These are phyloP conservation scores for Solanum arcanum DNA, from an alignment of 257 asterid species.

Conservation along the genomic window DNA sequence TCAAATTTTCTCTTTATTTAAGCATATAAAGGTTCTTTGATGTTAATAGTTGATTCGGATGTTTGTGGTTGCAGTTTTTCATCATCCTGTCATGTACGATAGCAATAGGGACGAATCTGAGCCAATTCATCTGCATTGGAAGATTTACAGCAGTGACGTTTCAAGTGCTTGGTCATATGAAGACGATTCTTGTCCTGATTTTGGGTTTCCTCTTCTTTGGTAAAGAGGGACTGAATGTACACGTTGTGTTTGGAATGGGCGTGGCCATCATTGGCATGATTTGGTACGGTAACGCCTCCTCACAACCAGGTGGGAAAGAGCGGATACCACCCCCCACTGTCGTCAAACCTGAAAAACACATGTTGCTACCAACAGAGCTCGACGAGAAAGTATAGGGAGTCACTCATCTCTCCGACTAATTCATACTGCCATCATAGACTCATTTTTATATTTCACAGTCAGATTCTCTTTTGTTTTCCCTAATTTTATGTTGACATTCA, in stretches of 20 bases:
- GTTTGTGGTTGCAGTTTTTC: conserved; percentile 28
- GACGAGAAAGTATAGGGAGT: conserved; percentile 34
- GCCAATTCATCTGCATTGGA: conserved; percentile 87
- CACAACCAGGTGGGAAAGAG: conserved; percentile 65
- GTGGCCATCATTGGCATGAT: conserved; percentile 61
- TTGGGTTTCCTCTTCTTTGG: conserved; percentile 71
- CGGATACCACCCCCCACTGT: conserved; percentile 12
- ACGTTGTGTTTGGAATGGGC: conserved; percentile 56
- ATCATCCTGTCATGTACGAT: conserved; percentile 47
- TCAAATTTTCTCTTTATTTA: background rate
- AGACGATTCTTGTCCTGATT: conserved; percentile 60
- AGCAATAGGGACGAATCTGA: conserved; percentile 70
- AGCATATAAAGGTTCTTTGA: too few relatives aligned
- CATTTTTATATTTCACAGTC: background rate
- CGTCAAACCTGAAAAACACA: conserved; percentile 26
- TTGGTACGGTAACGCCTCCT: conserved; percentile 63
- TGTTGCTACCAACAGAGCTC: conserved; percentile 18
- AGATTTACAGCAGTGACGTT: conserved; percentile 83
- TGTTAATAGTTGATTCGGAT: background rate
- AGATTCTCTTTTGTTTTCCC: background rate
- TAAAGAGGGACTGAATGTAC: conserved; percentile 56
- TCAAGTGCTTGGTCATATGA: conserved; percentile 83
- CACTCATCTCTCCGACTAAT: background rate
- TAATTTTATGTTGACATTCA: background rate
- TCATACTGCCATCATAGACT: background rate